Evolutionary conservation across 805 yeast genomes (phyloP), one percentile per base, ranked within the genome.

Genomic region (Ogataea naganishii): DNA sequence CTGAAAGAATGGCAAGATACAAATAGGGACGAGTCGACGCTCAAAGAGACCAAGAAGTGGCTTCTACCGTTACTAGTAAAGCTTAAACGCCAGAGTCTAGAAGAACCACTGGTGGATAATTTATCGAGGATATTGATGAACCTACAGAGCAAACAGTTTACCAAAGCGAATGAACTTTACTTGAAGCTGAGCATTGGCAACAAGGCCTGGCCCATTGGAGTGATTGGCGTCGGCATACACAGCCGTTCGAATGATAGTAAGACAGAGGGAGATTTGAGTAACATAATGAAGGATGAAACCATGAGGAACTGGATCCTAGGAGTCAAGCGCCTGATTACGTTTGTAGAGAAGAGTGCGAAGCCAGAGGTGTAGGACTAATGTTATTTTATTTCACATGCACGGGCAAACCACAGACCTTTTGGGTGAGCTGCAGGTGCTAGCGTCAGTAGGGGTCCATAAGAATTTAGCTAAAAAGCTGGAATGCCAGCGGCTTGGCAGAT

Each of bases 181-280:
- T 58, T 84, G 62, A 69, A 78, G 38, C 56, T 85, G 34, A 78
- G 89, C 46, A 78, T 85, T 12, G 96, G 95, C 1, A 82, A 83
- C 41, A 84, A 80, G 3, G 88, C 92, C 4, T 85, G 94, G 94
- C 96, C 96, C 3, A 80, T 84, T 39, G 96, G 95, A 17, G 81
- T 85, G 10, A 61, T 74, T 6, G 72, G 72, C 33, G 80, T 85
- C 11, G 85, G 92, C 28, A 82, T 85, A 34, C 95, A 84, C 49
- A 77, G 75, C 8, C 58, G 94, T 36, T 69, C 76, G 32, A 75
- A 80, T 1, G 75, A 71, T 30, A 62, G 66, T 34, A 71, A 69
- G 39, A 68, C 79, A 20, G 64, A 72, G 5, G 73, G 75, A 13
- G 64, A 63, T 26, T 46, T 64, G 7, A 77, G 92, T 10, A 81